A percentile compares a stretch with the other conserved stretches of the same genome.
phyloP scores from a whole-genome alignment of 495 filamentous ascomycete genomes.

The Neurospora sp. region DNA sequence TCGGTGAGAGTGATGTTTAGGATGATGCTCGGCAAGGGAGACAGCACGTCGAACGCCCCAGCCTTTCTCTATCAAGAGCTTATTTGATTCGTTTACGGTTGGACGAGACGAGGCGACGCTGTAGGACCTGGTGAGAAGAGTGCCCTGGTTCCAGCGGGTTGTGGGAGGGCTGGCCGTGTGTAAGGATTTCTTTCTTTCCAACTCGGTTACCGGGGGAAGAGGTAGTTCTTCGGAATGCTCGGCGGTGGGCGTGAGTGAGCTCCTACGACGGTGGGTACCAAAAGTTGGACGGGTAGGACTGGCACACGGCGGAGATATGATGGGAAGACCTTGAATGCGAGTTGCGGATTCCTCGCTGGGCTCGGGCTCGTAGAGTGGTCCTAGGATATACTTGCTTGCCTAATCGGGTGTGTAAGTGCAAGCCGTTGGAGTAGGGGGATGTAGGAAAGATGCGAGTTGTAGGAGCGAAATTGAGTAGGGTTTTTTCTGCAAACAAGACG shows the following conservation, averaged over 20 bases:
- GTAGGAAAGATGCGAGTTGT: background rate
- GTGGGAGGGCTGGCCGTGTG: conserved; percentile 14
- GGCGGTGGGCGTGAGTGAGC: background rate
- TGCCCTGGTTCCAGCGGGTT: conserved; percentile 21
- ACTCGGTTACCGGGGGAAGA: conserved; percentile 1
- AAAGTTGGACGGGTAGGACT: conserved; percentile 13
- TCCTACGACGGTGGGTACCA: background rate
- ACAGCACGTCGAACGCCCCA: conserved; percentile 7
- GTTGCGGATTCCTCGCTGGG: conserved; percentile 21
- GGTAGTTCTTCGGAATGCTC: conserved; percentile 8
- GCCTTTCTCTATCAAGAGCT: background rate
- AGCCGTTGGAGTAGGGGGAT: background rate
- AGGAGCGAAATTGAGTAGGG: background rate
- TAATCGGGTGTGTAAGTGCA: conserved; percentile 10
- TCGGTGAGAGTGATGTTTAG: conserved; percentile 12
- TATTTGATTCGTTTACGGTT: conserved; percentile 1
- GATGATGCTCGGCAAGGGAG: conserved; percentile 16
- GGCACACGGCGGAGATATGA: conserved; percentile 25
- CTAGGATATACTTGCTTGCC: conserved; percentile 47
- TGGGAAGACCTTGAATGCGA: conserved; percentile 9
- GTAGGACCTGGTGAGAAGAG: conserved; percentile 16
- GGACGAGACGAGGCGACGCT: conserved; percentile 16
- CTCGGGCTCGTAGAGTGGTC: conserved; percentile 33
- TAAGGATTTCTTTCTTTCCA: conserved; percentile 11
- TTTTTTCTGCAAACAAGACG: background rate